Conservation (phyloP, 441 rosid species). For the Raphanus hybrid region DNA sequence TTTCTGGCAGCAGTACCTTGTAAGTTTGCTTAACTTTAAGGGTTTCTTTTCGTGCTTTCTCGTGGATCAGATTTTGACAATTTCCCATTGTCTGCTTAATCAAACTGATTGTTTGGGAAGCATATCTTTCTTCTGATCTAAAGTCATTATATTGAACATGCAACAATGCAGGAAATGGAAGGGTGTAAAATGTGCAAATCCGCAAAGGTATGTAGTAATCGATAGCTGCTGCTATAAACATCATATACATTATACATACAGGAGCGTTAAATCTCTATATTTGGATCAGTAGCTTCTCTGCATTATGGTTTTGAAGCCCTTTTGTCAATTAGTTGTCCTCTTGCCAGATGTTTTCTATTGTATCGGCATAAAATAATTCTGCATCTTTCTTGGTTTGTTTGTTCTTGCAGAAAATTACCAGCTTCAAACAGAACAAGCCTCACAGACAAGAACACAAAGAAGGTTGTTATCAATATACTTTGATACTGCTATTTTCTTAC, state of each 20-base stretch:
- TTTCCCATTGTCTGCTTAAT: neutral
- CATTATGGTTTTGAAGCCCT: neutral
- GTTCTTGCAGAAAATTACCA: conserved; percentile 69
- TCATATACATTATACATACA: neutral
- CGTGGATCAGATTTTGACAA: neutral
- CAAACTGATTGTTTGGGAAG: conserved; percentile 2
- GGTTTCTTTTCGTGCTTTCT: conserved; percentile 9
- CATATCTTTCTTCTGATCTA: conserved; percentile 6
- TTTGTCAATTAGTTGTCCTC: conserved; percentile 16
- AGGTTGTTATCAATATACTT: conserved; percentile 35
- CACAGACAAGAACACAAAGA: conserved; percentile 45
- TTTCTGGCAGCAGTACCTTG: conserved; percentile 63
- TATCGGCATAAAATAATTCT: conserved; percentile 14
- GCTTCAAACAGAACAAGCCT: conserved; percentile 52
- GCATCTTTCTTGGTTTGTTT: conserved; percentile 35
- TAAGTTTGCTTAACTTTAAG: conserved; percentile 38
- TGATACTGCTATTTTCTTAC: neutral
- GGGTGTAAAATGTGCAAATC: conserved; percentile 42
- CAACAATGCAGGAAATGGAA: conserved; percentile 56
- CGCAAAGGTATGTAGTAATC: conserved; percentile 50
- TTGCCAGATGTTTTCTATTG: conserved; percentile 41
- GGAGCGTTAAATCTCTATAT: neutral
- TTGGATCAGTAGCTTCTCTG: conserved; percentile 20
- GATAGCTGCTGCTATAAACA: conserved; percentile 2
- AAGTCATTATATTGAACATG: conserved; percentile 17